Evolutionary conservation across 2,329 filamentous ascomycete species (phyloP).

Genomic region (Plenodomus biglobosus): DNA sequence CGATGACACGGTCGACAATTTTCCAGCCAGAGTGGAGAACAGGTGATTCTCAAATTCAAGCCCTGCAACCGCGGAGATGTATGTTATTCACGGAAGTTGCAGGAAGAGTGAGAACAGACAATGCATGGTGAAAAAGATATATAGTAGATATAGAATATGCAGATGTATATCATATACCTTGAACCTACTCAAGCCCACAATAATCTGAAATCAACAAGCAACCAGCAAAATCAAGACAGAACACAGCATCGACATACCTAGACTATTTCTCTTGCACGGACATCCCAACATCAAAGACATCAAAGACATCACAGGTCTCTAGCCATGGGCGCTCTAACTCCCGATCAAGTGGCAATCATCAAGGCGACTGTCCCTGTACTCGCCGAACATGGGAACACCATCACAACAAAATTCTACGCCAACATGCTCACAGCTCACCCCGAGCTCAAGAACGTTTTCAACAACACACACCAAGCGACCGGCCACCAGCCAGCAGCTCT

Average conservation of each 20-base stretch:
- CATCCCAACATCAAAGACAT: no score
- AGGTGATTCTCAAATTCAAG: neutral
- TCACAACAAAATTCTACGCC: slow-evolving; percentile 72
- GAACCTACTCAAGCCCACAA: neutral
- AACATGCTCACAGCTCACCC: slow-evolving; percentile 67
- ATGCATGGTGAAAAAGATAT: neutral
- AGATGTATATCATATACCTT: neutral
- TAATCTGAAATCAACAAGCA: neutral
- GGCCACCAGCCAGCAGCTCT: slow-evolving; percentile 71
- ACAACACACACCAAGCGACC: slow-evolving; percentile 67
- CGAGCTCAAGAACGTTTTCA: slow-evolving; percentile 70
- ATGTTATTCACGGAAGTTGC: neutral
- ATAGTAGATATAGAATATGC: neutral
- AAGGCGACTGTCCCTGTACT: slow-evolving; percentile 71
- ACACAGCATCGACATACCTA: no score
- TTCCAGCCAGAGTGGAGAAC: neutral
- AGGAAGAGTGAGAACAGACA: neutral
- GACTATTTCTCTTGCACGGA: no score
- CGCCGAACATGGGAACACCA: slow-evolving; percentile 65
- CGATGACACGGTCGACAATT: no score
- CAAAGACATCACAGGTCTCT: neutral
- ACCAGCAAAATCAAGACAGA: no score
- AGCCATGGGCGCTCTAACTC: slow-evolving; percentile 54
- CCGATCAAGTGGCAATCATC: slow-evolving; percentile 65
- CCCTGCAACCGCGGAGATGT: neutral